These are phyloP conservation scores for Fusarium robinianum DNA, from an alignment of 2,329 filamentous ascomycete genomes.

Conservation along the genomic window DNA sequence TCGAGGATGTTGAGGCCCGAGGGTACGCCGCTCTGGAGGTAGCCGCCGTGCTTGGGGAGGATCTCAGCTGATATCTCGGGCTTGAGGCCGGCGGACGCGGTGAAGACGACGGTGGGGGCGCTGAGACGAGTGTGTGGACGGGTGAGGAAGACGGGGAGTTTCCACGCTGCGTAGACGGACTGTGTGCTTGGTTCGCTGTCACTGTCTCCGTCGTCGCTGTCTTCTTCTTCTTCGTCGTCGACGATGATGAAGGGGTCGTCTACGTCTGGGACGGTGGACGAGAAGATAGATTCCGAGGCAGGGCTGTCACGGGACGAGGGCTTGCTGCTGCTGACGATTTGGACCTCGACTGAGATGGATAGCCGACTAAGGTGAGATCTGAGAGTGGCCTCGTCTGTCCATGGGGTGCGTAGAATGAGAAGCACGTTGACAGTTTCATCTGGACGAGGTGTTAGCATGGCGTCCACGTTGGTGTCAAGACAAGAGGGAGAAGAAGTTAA, in stretches of 20 bases:
- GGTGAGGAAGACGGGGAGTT: constrained; percentile 59
- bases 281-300: constrained; percentile 64
- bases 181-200: constrained; percentile 33
- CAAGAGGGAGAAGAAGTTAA: constrained; percentile 6
- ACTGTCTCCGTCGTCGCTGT: constrained; percentile 30
- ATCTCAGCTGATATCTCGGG: constrained; percentile 46
- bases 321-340: constrained; percentile 63
- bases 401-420: constrained; percentile 68
- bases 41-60: constrained; percentile 55
- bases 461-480: constrained; percentile 53
- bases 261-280: constrained; percentile 54
- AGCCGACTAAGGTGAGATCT: constrained; percentile 64
- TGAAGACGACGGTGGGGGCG: constrained; percentile 67
- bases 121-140: constrained; percentile 68
- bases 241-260: constrained; percentile 56
- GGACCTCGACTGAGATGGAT: constrained; percentile 68
- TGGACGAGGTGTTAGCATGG: constrained; percentile 47
- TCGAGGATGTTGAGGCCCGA: constrained; percentile 78
- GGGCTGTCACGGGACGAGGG: constrained; percentile 53
- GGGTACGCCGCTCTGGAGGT: constrained; percentile 70
- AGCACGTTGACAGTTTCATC: constrained; percentile 75
- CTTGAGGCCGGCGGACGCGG: constrained; percentile 63
- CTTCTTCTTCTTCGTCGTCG: constrained; percentile 44
- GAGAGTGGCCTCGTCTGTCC: constrained; percentile 60
- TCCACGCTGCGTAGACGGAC: constrained; percentile 63